Evolutionary conservation across 2,329 filamentous ascomycete species (phyloP).

Genomic region (Aspergillus niger): DNA sequence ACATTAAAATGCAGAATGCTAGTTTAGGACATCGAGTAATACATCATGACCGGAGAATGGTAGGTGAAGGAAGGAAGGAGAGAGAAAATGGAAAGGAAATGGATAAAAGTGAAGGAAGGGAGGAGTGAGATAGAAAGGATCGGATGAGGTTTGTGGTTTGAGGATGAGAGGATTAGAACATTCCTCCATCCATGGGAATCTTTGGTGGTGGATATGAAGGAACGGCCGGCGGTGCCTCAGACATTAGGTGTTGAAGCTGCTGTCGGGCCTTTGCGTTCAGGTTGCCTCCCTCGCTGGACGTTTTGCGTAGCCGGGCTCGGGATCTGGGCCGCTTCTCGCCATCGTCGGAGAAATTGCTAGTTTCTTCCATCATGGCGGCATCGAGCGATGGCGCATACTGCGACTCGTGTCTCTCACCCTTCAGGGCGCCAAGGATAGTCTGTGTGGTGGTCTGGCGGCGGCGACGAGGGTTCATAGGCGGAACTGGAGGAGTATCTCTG

Average conservation of each 20-base stretch:
- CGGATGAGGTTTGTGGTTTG: not conserved
- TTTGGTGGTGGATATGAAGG: slow-evolving; percentile 35
- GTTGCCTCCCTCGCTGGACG: slow-evolving; percentile 53
- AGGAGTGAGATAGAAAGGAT: slow-evolving; percentile 5
- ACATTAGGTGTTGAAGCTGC: slow-evolving; percentile 34
- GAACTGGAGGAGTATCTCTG: slow-evolving; percentile 55
- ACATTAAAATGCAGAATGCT: slow-evolving; percentile 9
- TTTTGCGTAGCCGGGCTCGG: slow-evolving; percentile 50
- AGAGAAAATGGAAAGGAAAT: slow-evolving; percentile 3
- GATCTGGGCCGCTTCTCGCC: slow-evolving; percentile 38
- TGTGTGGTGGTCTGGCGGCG: slow-evolving; percentile 51
- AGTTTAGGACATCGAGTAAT: slow-evolving; percentile 11
- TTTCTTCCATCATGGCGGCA: slow-evolving; percentile 34
- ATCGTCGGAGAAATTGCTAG: slow-evolving; percentile 49
- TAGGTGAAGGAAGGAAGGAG: slow-evolving; percentile 3
- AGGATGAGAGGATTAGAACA: slow-evolving; percentile 37
- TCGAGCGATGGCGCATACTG: slow-evolving; percentile 27
- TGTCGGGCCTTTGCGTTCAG: slow-evolving; percentile 50
- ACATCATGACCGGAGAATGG: slow-evolving; percentile 5
- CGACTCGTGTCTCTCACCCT: slow-evolving; percentile 37
- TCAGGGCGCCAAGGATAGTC: slow-evolving; percentile 43
- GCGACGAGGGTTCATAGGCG: slow-evolving; percentile 62
- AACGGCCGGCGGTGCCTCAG: slow-evolving; percentile 30
- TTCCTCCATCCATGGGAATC: slow-evolving; percentile 37
- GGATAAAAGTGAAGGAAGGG: slow-evolving; percentile 2